Evolutionary conservation across 495 filamentous ascomycete genomes (phyloP).

Genomic region (Friedmanniomyces simplex): DNA sequence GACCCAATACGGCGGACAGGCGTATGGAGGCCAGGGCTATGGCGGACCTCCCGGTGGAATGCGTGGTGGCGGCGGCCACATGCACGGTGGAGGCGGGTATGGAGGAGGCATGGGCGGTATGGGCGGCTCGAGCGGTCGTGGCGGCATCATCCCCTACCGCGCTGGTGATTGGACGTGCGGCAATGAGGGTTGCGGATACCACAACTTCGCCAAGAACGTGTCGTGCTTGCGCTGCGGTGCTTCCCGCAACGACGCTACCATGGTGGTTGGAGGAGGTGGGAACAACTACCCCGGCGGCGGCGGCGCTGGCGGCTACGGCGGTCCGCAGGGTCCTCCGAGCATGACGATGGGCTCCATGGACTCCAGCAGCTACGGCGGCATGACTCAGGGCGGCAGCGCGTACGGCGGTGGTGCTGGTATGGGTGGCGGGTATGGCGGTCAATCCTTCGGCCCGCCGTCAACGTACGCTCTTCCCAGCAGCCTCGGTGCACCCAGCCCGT

Average conservation of each 20-base stretch:
- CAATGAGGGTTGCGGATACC: constrained; percentile 93
- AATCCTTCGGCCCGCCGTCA: constrained; percentile 82
- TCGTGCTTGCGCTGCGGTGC: constrained; percentile 93
- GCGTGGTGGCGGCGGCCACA: constrained; percentile 37
- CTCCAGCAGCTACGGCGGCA: constrained; percentile 10
- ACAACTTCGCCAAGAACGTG: constrained; percentile 99
- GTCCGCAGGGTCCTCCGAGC: constrained; percentile 2
- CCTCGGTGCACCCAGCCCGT: constrained; percentile 68
- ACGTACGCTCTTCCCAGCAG: constrained; percentile 88
- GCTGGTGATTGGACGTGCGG: constrained; percentile 99
- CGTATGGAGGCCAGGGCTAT: constrained; percentile 47
- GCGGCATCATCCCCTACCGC: constrained; percentile 89
- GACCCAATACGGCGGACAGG: constrained; percentile 62
- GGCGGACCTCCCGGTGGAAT: constrained; percentile 64
- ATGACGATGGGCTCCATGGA: constrained; percentile 14
- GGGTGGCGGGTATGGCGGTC: constrained; percentile 55
- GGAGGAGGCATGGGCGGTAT: constrained; percentile 49
- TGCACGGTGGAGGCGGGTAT: constrained; percentile 34
- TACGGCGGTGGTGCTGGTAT: constrained; percentile 10
- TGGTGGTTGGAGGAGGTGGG: constrained; percentile 68
- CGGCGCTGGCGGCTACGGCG: neutral
- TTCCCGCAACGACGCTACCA: constrained; percentile 81
- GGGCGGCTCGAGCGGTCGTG: constrained; percentile 31
- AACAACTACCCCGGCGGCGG: neutral
- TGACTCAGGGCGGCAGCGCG: constrained; percentile 4